A percentile compares a stretch with the other conserved stretches of the same genome.
These are phyloP conservation scores for Kurtzmaniella natalensis DNA, from an alignment of 1,139 yeast species.

Conservation along the genomic window DNA sequence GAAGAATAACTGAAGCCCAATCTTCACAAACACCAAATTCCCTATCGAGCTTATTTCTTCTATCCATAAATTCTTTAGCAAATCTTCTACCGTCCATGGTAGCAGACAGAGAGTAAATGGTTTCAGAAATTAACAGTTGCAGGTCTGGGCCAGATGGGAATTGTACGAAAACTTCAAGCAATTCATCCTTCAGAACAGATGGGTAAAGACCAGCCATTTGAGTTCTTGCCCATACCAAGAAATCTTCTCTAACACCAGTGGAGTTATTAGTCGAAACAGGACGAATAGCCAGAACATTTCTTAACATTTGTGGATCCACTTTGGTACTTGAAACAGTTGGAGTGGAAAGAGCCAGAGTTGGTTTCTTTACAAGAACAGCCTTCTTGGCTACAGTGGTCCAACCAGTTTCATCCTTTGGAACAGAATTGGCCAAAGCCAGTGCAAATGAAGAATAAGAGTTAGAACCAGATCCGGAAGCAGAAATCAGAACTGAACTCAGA, in stretches of 20 bases:
- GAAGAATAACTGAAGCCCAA: slow-evolving; percentile 62
- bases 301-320: slow-evolving; percentile 40
- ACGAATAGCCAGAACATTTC: slow-evolving; percentile 41
- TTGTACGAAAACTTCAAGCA: slow-evolving; percentile 73
- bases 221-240: slow-evolving; percentile 78
- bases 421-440: slow-evolving; percentile 23
- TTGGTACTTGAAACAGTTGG: slow-evolving; percentile 22
- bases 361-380: slow-evolving; percentile 26
- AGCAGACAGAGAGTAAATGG: slow-evolving; percentile 84
- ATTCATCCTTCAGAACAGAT: slow-evolving; percentile 70
- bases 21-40: slow-evolving; percentile 49
- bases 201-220: slow-evolving; percentile 70
- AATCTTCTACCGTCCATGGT: slow-evolving; percentile 95
- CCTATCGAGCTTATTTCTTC: slow-evolving; percentile 67
- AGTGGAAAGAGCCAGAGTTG: slow-evolving; percentile 13
- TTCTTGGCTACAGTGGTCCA: slow-evolving; percentile 45
- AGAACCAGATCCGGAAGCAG: slow-evolving; percentile 12
- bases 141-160: slow-evolving; percentile 72
- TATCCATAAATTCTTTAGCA: slow-evolving; percentile 83
- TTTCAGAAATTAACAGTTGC: slow-evolving; percentile 83
- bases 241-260: slow-evolving; percentile 53
- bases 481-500: slow-evolving; percentile 6
- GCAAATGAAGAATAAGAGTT: slow-evolving; percentile 24
- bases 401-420: slow-evolving; percentile 28
- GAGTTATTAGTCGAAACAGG: slow-evolving; percentile 23